A percentile compares a stretch with the other conserved stretches of the same genome.
These are phyloP conservation scores for Microbotryum lychnidis-dioicae DNA, from an alignment of 1,284 basidiomycete genomes.

Conservation along the genomic window DNA sequence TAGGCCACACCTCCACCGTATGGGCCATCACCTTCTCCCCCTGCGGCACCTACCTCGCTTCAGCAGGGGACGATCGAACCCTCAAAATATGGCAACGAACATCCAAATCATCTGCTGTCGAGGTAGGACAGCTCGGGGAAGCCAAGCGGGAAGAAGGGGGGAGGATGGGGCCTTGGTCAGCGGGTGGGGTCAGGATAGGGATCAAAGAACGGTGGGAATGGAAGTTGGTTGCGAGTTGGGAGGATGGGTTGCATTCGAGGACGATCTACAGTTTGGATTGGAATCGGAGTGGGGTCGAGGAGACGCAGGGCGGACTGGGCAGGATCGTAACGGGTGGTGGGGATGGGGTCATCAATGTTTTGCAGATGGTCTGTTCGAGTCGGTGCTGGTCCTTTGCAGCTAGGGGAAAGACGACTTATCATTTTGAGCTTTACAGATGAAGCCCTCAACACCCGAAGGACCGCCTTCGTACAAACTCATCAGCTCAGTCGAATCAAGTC, in stretches of 20 bases:
- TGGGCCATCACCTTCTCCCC: constrained; percentile 80
- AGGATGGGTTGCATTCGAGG: constrained; percentile 51
- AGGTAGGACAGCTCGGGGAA: constrained; percentile 12
- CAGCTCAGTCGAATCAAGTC: constrained; percentile 51
- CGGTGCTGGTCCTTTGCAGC: background rate
- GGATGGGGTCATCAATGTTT: constrained; percentile 66
- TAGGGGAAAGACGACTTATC: background rate
- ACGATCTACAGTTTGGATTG: constrained; percentile 74
- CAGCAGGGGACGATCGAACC: constrained; percentile 66
- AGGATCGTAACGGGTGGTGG: constrained; percentile 66
- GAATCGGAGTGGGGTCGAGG: constrained; percentile 42
- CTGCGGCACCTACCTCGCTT: constrained; percentile 72
- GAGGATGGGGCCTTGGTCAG: constrained; percentile 32
- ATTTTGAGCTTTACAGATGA: constrained; percentile 6
- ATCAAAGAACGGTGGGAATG: constrained; percentile 39
- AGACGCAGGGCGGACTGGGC: constrained; percentile 47
- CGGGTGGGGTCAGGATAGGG: constrained; percentile 33
- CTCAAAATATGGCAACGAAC: constrained; percentile 47
- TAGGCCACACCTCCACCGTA: constrained; percentile 55
- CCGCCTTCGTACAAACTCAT: constrained; percentile 36
- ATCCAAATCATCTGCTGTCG: constrained; percentile 28
- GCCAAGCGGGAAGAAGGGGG: constrained; percentile 36
- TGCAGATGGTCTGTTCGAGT: constrained; percentile 49
- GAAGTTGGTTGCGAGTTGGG: constrained; percentile 32
- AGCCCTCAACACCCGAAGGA: no score